Evolutionary conservation across 1,139 yeast genomes (phyloP).

Genomic region (Blastobotrys raffinosifermentans): DNA sequence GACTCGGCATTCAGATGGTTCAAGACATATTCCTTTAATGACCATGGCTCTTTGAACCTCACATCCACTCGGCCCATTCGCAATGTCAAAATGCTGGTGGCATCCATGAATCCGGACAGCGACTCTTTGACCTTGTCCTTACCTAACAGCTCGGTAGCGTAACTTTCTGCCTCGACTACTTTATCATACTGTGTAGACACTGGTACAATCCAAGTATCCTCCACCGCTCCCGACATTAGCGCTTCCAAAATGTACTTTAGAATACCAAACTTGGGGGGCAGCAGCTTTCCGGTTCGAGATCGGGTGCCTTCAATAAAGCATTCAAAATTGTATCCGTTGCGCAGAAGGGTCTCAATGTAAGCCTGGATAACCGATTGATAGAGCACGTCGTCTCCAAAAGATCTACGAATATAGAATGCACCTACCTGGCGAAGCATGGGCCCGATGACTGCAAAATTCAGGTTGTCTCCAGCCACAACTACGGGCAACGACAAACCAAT

Average conservation of each 20-base stretch:
- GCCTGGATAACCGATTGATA: conserved; percentile 50
- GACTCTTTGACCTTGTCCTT: conserved; percentile 46
- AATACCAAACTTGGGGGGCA: conserved; percentile 61
- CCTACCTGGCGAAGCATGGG: conserved; percentile 37
- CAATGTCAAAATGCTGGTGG: conserved; percentile 33
- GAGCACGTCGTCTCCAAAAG: conserved; percentile 47
- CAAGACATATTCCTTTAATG: conserved; percentile 31
- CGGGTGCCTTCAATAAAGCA: conserved; percentile 66
- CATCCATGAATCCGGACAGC: conserved; percentile 32
- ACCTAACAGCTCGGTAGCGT: conserved; percentile 56
- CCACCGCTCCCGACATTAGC: conserved; percentile 40
- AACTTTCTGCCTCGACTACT: conserved; percentile 61
- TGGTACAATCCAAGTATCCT: conserved; percentile 49
- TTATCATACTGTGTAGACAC: conserved; percentile 59
- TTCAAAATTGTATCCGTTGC: conserved; percentile 51
- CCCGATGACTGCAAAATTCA: conserved; percentile 59
- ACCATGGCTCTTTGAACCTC: conserved; percentile 40
- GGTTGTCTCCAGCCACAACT: conserved; percentile 65
- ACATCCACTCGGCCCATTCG: conserved; percentile 40
- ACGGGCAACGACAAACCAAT: conserved; percentile 54
- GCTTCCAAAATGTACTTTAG: conserved; percentile 49
- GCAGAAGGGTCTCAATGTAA: conserved; percentile 47
- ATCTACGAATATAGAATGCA: conserved; percentile 39
- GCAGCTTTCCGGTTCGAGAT: conserved; percentile 58
- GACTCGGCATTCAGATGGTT: conserved; percentile 29